Conservation (phyloP, 2,329 filamentous ascomycete species). For the Corniculantispora saksenae region DNA sequence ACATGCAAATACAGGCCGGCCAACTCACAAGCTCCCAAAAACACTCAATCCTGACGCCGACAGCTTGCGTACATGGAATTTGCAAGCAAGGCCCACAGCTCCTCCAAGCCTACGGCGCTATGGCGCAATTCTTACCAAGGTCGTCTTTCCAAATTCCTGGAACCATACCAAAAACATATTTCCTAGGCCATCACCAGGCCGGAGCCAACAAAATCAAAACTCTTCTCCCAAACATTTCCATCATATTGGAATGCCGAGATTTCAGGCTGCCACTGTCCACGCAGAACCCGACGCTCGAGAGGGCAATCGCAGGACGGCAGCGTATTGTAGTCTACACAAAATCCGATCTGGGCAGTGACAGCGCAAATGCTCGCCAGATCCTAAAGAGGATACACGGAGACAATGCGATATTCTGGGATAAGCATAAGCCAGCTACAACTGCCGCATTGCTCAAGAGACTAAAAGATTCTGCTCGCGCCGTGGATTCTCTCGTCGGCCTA, state of each 20-base stretch:
- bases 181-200: conserved; percentile 85
- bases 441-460: conserved; percentile 41
- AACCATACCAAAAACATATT: conserved; percentile 86
- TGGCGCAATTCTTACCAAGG: conserved; percentile 69
- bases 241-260: conserved; percentile 94
- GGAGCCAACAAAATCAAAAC: conserved; percentile 82
- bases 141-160: conserved; percentile 68
- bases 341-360: conserved; percentile 65
- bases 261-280: conserved; percentile 87
- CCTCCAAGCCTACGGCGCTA: conserved; percentile 13
- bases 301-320: conserved; percentile 68
- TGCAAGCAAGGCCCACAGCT: neutral
- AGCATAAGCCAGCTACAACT: conserved; percentile 36
- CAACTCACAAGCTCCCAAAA: neutral
- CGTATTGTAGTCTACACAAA: conserved; percentile 92
- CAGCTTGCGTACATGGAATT: neutral
- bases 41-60: neutral
- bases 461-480: conserved; percentile 31
- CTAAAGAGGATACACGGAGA: conserved; percentile 38
- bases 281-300: conserved; percentile 86
- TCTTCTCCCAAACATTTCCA: conserved; percentile 75
- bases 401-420: conserved; percentile 47
- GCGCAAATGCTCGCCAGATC: conserved; percentile 26
- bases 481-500: conserved; percentile 72
- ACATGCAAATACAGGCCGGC: neutral